Conservation (phyloP, 805 yeast species). For the Candida railenensis region DNA sequence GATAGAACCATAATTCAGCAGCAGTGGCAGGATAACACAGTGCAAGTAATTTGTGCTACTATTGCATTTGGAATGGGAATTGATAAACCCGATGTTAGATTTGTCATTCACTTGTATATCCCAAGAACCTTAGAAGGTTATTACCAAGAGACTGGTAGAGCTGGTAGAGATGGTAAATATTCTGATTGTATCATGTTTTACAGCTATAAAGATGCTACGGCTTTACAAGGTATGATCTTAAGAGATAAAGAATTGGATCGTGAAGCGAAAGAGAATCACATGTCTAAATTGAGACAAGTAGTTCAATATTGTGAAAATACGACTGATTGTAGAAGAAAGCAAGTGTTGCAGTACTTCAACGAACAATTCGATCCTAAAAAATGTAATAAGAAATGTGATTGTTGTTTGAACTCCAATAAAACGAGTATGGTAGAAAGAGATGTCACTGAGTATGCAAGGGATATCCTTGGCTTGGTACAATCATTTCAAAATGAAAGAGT, state of each 20-base stretch:
- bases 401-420: conserved; percentile 52
- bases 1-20: conserved; percentile 71
- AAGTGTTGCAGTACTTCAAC: conserved; percentile 87
- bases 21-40: conserved; percentile 72
- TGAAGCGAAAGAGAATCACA: conserved; percentile 71
- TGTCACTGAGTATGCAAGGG: conserved; percentile 62
- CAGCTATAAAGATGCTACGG: conserved; percentile 74
- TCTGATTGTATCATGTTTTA: conserved; percentile 85
- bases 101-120: conserved; percentile 81
- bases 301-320: conserved; percentile 88
- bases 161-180: conserved; percentile 89
- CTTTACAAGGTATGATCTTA: conserved; percentile 73
- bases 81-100: conserved; percentile 93
- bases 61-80: conserved; percentile 99
- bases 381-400: conserved; percentile 81
- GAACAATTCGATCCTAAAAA: conserved; percentile 67
- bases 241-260: conserved; percentile 67
- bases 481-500: conserved; percentile 57
- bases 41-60: conserved; percentile 90
- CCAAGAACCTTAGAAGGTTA: conserved; percentile 94
- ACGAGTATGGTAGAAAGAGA: conserved; percentile 55
- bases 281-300: conserved; percentile 75
- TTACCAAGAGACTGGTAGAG: conserved; percentile 97
- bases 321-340: conserved; percentile 86
- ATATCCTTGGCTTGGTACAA: conserved; percentile 59